Base-by-base conservation (phyloP, 148 eudicot species). In the Simmondsia chinensis region DNA sequence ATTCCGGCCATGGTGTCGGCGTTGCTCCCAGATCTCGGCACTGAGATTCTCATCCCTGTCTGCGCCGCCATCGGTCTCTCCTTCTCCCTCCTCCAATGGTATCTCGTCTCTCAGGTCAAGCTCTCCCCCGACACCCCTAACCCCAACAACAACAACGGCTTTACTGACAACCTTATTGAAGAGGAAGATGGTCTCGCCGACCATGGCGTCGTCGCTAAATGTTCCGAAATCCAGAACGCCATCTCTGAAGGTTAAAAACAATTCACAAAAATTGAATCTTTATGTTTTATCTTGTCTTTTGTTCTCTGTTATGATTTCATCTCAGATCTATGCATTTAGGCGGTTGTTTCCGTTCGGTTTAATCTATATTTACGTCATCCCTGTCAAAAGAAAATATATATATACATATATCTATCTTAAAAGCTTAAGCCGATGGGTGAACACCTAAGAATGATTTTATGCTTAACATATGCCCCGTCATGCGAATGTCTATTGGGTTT, bases 221-320 rank as follows among this genome's bases (percentile, higher is more conserved):
- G 96, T 26, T 86, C 96, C 4, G 96, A 88, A 48, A 88, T 88
- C 54, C 96, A 88, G 34, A 57, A 10, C 27, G 96, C 96, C 3
- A 88, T 88, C 36, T 75, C 94, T 20, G 94, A 88, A 77, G 96
- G 96, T 88, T 13, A 4, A n/a, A 9, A 4, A 12, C 4, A 5
- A 1, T 14, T 16, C 6, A 0, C n/a, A 6, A 16, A 7, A 9
- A 3, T 39, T 18, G 11, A 17, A 2, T 18, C 21, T n/a, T 16
- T 39, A n/a, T n/a, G n/a, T n/a, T n/a, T n/a, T n/a, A n/a, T n/a
- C n/a, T n/a, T n/a, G n/a, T n/a, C n/a, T n/a, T n/a, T n/a, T n/a
- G n/a, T n/a, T n/a, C n/a, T n/a, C n/a, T n/a, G n/a, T n/a, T n/a
- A n/a, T n/a, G n/a, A n/a, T n/a, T n/a, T n/a, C n/a, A n/a, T n/a